Evolutionary conservation across 176 grass and related monocot species (phyloP).

Genomic region (Luzula sylvatica): DNA sequence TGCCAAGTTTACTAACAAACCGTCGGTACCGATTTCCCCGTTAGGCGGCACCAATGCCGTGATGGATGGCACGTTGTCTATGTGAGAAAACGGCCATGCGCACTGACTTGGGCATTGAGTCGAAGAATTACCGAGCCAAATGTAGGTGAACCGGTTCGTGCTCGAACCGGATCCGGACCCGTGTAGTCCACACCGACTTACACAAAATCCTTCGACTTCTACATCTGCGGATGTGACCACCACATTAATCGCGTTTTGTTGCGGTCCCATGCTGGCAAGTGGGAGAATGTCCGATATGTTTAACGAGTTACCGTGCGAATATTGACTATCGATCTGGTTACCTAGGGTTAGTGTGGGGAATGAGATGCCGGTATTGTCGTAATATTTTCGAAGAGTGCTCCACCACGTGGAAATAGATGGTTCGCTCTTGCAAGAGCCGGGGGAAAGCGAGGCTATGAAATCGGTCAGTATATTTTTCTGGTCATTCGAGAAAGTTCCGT

Average conservation of each 20-base stretch:
- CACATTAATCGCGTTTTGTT: constrained; percentile 9
- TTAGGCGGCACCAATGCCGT: constrained; percentile 47
- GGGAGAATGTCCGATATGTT: constrained; percentile 9
- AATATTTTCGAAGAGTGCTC: constrained; percentile 21
- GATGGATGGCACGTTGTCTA: constrained; percentile 9
- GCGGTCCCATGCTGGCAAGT: constrained; percentile 6
- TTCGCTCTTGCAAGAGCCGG: neutral
- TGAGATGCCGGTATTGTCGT: constrained; percentile 1
- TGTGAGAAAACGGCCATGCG: constrained; percentile 61
- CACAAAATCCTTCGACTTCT: constrained; percentile 28
- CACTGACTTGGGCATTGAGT: constrained; percentile 37
- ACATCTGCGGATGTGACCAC: constrained; percentile 24
- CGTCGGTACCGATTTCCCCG: constrained; percentile 45
- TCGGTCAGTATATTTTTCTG: constrained; percentile 14
- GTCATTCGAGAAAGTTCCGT: constrained; percentile 1
- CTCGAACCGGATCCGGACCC: neutral
- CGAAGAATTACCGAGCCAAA: constrained; percentile 32
- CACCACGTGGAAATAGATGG: constrained; percentile 28
- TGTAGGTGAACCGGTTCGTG: constrained; percentile 18
- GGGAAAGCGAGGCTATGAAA: constrained; percentile 11
- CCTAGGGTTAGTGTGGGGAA: constrained; percentile 13
- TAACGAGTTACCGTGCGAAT: constrained; percentile 26
- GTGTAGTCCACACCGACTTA: constrained; percentile 29
- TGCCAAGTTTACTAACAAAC: constrained; percentile 74
- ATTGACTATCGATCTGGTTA: constrained; percentile 13